A percentile compares a stretch with the other conserved stretches of the same genome.
phyloP scores from a whole-genome alignment of 202 grass and related monocot genomes.

The Carex arenaria region DNA sequence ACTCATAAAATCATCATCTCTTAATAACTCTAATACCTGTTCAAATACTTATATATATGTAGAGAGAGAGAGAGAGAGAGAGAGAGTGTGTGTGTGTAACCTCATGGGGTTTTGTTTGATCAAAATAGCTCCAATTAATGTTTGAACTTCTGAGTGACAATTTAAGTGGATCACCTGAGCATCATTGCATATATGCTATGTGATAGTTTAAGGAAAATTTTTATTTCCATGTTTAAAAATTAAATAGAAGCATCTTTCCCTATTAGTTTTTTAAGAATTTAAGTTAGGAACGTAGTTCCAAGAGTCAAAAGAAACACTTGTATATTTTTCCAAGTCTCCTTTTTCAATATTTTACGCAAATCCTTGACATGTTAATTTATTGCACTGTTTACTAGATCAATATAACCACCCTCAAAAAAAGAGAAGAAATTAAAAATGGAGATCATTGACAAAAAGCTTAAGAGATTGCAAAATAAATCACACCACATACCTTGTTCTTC shows the following conservation, averaged over 20 bases:
- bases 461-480: neutral
- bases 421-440: neutral
- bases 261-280: neutral
- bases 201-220: neutral
- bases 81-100: neutral
- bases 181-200: neutral
- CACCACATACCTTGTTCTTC: slow-evolving; percentile 33
- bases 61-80: neutral
- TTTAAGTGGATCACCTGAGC: neutral
- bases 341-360: neutral
- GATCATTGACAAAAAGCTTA: neutral
- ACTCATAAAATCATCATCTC: too few relatives aligned
- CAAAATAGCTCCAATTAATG: neutral
- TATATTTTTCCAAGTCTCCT: neutral
- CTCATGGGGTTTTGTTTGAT: neutral
- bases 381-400: neutral
- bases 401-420: neutral
- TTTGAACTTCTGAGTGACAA: neutral
- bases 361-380: neutral
- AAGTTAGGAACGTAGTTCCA: neutral
- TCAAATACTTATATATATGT: too few relatives aligned
- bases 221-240: neutral
- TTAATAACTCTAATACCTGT: too few relatives aligned
- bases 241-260: neutral
- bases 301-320: neutral